These are phyloP conservation scores for Aspergillus funiculosus DNA, from an alignment of 495 filamentous ascomycete species.

Conservation along the genomic window DNA sequence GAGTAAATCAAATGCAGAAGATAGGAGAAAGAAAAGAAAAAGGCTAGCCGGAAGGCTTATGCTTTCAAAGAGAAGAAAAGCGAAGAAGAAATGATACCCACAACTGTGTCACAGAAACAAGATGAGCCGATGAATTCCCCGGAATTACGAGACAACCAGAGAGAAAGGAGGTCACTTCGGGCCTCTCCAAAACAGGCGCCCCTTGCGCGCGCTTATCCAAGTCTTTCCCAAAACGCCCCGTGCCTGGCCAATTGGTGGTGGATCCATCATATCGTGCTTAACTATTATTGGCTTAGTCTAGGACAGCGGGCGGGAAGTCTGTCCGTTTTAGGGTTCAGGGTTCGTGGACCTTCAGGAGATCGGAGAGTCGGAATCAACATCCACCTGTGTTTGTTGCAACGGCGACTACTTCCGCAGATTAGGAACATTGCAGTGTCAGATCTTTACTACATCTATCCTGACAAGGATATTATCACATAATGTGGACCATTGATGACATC, in stretches of 20 bases:
- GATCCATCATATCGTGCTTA: conserved; percentile 3
- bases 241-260: conserved; percentile 15
- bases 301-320: no score
- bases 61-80: conserved; percentile 1
- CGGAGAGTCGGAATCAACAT: no score
- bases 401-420: no score
- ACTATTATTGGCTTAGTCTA: background rate
- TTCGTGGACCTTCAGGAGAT: no score
- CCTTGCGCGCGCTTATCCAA: conserved; percentile 40
- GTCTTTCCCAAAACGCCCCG: conserved; percentile 13
- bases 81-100: conserved; percentile 16
- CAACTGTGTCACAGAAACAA: conserved; percentile 11
- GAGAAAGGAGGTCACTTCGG: conserved; percentile 33
- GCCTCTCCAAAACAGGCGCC: conserved; percentile 32
- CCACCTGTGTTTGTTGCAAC: no score
- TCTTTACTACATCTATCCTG: no score
- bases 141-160: conserved; percentile 24
- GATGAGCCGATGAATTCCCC: conserved; percentile 26
- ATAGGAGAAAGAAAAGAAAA: conserved; percentile 19
- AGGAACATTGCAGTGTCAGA: no score
- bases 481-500: no score
- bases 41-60: conserved; percentile 6
- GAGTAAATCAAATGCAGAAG: conserved; percentile 23
- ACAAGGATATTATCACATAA: no score
- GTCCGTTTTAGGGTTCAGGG: no score